Conservation (phyloP, 2,329 filamentous ascomycete genomes). For the Colletotrichum simmondsii region DNA sequence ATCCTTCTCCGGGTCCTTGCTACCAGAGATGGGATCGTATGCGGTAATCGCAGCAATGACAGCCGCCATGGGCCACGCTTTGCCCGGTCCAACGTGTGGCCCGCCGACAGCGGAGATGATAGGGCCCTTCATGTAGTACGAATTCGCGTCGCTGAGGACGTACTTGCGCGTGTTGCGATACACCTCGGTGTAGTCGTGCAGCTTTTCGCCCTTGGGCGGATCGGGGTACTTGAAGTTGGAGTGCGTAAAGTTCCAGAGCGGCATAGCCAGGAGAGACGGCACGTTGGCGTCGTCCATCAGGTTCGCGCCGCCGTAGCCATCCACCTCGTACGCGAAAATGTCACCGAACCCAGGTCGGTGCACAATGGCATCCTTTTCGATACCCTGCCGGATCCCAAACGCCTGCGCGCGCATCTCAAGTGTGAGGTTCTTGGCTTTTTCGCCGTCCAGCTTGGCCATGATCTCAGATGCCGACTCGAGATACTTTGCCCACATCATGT, state of each 20-base stretch:
- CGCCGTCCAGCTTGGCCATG: slow-evolving; percentile 56
- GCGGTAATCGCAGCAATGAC: slow-evolving; percentile 64
- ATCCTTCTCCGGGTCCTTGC: slow-evolving; percentile 44
- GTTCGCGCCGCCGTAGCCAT: slow-evolving; percentile 75
- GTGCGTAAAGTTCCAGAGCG: slow-evolving; percentile 67
- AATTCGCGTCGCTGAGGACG: slow-evolving; percentile 80
- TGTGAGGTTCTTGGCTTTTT: slow-evolving; percentile 56
- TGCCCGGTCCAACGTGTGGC: slow-evolving; percentile 70
- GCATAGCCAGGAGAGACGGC: slow-evolving; percentile 72
- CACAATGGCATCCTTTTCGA: slow-evolving; percentile 78
- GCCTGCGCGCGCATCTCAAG: slow-evolving; percentile 67
- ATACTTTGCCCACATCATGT: slow-evolving; percentile 83
- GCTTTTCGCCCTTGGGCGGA: slow-evolving; percentile 31
- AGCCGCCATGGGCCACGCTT: slow-evolving; percentile 67
- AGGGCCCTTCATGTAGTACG: slow-evolving; percentile 77
- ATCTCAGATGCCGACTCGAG: slow-evolving; percentile 61
- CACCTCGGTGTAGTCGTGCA: slow-evolving; percentile 66
- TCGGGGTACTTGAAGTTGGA: slow-evolving; percentile 20
- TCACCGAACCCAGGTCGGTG: slow-evolving; percentile 60
- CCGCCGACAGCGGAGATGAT: slow-evolving; percentile 80
- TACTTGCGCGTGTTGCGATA: slow-evolving; percentile 86
- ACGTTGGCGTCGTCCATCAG: slow-evolving; percentile 81
- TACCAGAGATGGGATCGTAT: slow-evolving; percentile 39
- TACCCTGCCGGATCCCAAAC: slow-evolving; percentile 71
- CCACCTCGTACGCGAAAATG: slow-evolving; percentile 83